phyloP scores from a whole-genome alignment of 2,329 filamentous ascomycete species.

The Fusarium sp. region DNA sequence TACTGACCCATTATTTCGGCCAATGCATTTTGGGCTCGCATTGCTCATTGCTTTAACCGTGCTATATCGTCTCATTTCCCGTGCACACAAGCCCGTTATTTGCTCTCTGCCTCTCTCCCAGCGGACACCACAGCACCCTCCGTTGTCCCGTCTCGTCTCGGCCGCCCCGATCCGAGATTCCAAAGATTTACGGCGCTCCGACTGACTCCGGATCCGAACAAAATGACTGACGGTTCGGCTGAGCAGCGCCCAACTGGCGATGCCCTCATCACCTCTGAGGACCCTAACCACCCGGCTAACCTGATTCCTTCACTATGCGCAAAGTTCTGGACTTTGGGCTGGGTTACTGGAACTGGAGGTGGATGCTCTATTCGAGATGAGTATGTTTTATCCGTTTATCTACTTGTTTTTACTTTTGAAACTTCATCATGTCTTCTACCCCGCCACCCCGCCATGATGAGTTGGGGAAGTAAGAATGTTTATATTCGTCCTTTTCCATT shows the following conservation, averaged over 20 bases:
- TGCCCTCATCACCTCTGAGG: conserved; percentile 68
- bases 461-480: background rate
- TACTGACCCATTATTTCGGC: conserved; percentile 1
- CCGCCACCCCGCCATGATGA: conserved; percentile 34
- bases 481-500: background rate
- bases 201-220: background rate
- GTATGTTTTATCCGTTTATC: conserved; percentile 56
- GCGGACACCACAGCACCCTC: conserved; percentile 13
- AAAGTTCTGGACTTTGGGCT: conserved; percentile 95
- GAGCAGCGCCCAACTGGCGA: conserved; percentile 37
- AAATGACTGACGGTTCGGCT: conserved; percentile 33
- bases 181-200: conserved; percentile 9
- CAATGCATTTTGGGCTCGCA: background rate
- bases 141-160: conserved; percentile 27
- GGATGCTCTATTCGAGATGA: conserved; percentile 80
- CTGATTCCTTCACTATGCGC: conserved; percentile 92
- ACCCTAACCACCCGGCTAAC: conserved; percentile 93
- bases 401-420: conserved; percentile 36
- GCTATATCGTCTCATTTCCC: conserved; percentile 36
- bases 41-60: conserved; percentile 2
- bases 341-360: conserved; percentile 90
- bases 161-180: conserved; percentile 24
- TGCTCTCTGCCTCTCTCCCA: conserved; percentile 1
- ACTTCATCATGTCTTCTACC: conserved; percentile 18
- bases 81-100: conserved; percentile 24